Conservation (phyloP, 345 rosid genomes). For the Populus euphratica region DNA sequence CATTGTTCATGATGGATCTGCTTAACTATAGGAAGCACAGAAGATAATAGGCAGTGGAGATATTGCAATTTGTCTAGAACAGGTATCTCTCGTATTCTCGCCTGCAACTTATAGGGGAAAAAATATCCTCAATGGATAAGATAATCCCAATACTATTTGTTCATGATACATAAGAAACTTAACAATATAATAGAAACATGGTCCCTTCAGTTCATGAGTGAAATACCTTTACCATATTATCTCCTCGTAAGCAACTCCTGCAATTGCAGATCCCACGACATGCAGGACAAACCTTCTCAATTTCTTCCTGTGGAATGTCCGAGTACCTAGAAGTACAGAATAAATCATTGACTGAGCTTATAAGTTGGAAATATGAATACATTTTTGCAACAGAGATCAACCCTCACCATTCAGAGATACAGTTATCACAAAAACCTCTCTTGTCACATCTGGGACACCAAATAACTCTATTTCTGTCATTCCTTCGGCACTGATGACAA, state of each 20-base stretch:
- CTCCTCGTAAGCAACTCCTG: constrained; percentile 77
- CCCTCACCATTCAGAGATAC: constrained; percentile 67
- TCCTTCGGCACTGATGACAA: constrained; percentile 84
- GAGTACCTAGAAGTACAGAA: constrained; percentile 53
- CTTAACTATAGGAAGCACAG: constrained; percentile 85
- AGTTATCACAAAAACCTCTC: constrained; percentile 82
- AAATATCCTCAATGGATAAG: constrained; percentile 9
- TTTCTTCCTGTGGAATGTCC: constrained; percentile 61
- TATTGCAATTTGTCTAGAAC: constrained; percentile 81
- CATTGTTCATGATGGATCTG: constrained; percentile 84
- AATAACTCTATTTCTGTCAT: constrained; percentile 51
- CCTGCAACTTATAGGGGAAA: constrained; percentile 44
- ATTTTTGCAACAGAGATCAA: constrained; percentile 15
- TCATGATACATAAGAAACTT: background rate
- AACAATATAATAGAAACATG: background rate
- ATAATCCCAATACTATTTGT: background rate
- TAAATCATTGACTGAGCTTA: constrained; percentile 9
- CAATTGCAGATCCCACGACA: constrained; percentile 93
- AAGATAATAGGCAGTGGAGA: constrained; percentile 68
- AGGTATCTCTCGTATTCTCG: constrained; percentile 67
- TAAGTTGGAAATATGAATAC: background rate
- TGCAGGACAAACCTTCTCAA: constrained; percentile 85
- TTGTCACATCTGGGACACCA: constrained; percentile 80
- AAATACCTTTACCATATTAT: constrained; percentile 78
- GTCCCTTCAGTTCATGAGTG: background rate